Evolutionary conservation across 208 protist genomes (phyloP).

Genomic region (Acanthamoeba royreba): DNA sequence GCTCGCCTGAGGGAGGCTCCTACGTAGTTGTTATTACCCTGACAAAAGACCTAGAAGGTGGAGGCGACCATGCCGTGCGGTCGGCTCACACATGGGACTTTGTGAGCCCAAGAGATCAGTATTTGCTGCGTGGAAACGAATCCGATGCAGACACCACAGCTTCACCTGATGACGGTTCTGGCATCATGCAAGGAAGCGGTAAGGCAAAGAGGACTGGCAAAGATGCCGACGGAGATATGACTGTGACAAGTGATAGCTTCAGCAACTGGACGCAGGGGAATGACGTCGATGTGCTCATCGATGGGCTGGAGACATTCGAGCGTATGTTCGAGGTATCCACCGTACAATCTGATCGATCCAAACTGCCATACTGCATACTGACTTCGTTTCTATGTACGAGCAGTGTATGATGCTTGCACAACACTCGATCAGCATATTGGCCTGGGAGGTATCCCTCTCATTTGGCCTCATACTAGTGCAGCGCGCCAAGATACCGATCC

Average conservation of each 20-base stretch:
- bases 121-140: neutral
- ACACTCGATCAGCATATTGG: constrained; percentile 71
- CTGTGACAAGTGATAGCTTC: constrained; percentile 40
- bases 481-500: constrained; percentile 32
- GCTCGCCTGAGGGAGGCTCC: constrained; percentile 61
- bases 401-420: constrained; percentile 69
- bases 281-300: constrained; percentile 74
- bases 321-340: constrained; percentile 62
- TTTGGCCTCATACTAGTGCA: constrained; percentile 59
- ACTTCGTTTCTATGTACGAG: too few relatives aligned
- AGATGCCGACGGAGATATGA: constrained; percentile 32
- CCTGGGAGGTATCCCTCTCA: constrained; percentile 73
- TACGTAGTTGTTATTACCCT: constrained; percentile 64
- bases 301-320: constrained; percentile 72
- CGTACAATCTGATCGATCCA: neutral
- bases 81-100: neutral
- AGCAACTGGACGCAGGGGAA: constrained; percentile 56
- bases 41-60: constrained; percentile 48
- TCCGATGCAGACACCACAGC: neutral
- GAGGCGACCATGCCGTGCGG: neutral
- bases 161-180: neutral
- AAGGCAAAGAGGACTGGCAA: neutral
- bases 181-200: neutral
- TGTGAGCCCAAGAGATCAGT: neutral
- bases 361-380: too few relatives aligned